A percentile compares a stretch with the other conserved stretches of the same genome.
Evolutionary conservation across 768 basidiomycete genomes (phyloP).

Genomic region (Mrakia frigida): DNA sequence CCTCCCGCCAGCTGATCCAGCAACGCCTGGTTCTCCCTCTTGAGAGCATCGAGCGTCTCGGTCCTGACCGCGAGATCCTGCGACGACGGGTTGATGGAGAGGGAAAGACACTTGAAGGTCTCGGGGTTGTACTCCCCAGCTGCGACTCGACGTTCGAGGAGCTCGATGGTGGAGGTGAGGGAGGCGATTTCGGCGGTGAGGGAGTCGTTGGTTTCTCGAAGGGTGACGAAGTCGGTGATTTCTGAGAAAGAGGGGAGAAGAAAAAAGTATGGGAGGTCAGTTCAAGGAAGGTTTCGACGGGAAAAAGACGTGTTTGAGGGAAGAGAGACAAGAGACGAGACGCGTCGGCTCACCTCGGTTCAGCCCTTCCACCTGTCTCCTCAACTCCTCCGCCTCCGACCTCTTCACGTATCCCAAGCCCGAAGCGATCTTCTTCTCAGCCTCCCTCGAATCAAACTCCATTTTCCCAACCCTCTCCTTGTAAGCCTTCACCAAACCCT

Average conservation of each 20-base stretch:
- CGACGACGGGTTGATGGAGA: conserved; percentile 75
- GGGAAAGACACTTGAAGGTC: conserved; percentile 61
- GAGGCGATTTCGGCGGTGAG: not conserved
- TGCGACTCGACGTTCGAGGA: conserved; percentile 71
- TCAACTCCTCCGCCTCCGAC: not conserved
- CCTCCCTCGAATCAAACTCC: conserved; percentile 10
- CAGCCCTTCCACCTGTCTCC: conserved; percentile 4
- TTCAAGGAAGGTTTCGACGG: not conserved
- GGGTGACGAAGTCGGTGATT: not conserved
- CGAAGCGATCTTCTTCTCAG: conserved; percentile 3
- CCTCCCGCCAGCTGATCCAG: conserved; percentile 62
- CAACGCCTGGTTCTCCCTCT: conserved; percentile 76
- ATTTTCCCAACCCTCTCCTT: conserved; percentile 19
- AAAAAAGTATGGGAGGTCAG: not conserved
- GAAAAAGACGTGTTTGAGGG: not conserved
- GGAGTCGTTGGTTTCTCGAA: not conserved
- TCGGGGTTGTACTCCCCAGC: conserved; percentile 70
- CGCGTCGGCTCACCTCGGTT: not conserved
- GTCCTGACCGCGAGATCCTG: conserved; percentile 71
- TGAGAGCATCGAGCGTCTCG: conserved; percentile 67
- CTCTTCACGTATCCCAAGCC: conserved; percentile 18
- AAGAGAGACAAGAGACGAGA: not conserved
- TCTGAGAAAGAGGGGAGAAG: not conserved
- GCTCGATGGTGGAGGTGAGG: conserved; percentile 34
- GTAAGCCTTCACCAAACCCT: conserved; percentile 8